Base-by-base conservation (phyloP, 2,329 filamentous ascomycete genomes). In the Rosellinia necatrix region DNA sequence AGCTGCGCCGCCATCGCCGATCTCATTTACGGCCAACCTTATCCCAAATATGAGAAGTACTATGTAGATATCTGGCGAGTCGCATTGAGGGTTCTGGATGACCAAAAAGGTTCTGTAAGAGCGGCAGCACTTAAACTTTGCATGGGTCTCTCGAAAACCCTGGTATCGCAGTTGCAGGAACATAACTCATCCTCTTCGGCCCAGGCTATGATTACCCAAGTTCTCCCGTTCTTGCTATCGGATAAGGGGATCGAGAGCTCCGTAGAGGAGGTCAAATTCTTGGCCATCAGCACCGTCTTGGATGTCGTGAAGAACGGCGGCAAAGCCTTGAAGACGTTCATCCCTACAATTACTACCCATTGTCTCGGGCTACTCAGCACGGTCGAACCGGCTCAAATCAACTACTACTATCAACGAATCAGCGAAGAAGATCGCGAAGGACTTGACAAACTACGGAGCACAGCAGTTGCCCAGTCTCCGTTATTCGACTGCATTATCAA, bases 401-500 rank as follows among this genome's bases (percentile, higher is more conserved):
- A 97, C 66, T 97, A 96, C 70, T 81, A 96, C 49, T 94, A 97
- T 72, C 85, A 97, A 59, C 91, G 96, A 65, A 91, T 91, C 0
- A 87, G 92, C 61, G 92, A 96, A 46, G 81, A 96, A 24, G 96
- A 89, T 0, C 87, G 91, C 42, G 91, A 96, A 63, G 87, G 93
- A 67, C 91, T 99, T 52, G 94, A 99, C 72, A 92, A 91, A 69
- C 82, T 92, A 72, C 83, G 94, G 52, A 85, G 94, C 12, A 87
- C 84, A 34, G 89, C 87, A 70, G 91, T 97, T 25, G 89, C 91
- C 24, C 85, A 85, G 49, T 96, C 91, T 13, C 93, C 94, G 0
- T 86, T 99, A 62, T 96, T 92, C 67, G 92, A 97, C 71, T 92
- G 92, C 1, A 91, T 97, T 53, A 91, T 96, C 65, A 85, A 92